Percentiles rank a stretch among this genome's conserved stretches.
Conservation (phyloP, 2,329 filamentous ascomycete genomes). For the Aspergillus sp. region DNA sequence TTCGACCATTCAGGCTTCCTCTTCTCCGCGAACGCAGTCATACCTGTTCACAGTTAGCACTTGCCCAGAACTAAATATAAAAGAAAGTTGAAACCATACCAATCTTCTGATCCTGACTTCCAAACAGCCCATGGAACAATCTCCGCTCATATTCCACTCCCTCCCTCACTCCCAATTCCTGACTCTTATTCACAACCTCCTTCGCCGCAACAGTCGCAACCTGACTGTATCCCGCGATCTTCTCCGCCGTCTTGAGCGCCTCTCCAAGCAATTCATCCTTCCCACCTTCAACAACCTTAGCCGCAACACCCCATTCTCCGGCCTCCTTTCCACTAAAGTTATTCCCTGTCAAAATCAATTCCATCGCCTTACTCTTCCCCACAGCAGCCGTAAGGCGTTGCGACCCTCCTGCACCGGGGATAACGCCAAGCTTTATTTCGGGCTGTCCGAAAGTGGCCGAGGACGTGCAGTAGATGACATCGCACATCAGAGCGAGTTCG, state of each 20-base stretch:
- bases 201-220: slow-evolving; percentile 89
- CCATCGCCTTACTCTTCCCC: slow-evolving; percentile 86
- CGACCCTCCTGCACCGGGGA: slow-evolving; percentile 88
- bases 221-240: slow-evolving; percentile 80
- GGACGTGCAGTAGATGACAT: slow-evolving; percentile 86
- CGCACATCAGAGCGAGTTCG: slow-evolving; percentile 96
- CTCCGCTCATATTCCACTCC: slow-evolving; percentile 93
- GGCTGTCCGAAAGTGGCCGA: slow-evolving; percentile 92
- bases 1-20: slow-evolving; percentile 88
- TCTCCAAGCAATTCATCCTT: slow-evolving; percentile 81
- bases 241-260: slow-evolving; percentile 79
- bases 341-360: slow-evolving; percentile 82
- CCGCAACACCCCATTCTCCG: slow-evolving; percentile 85
- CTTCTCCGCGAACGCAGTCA: slow-evolving; percentile 96
- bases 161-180: slow-evolving; percentile 82
- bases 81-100: slow-evolving; percentile 50
- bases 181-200: slow-evolving; percentile 99
- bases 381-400: slow-evolving; percentile 82
- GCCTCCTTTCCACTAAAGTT: slow-evolving; percentile 83
- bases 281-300: slow-evolving; percentile 70
- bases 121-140: slow-evolving; percentile 90
- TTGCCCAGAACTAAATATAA: not conserved
- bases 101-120: slow-evolving; percentile 94
- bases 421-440: slow-evolving; percentile 91
- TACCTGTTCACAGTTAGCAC: slow-evolving; percentile 44